Conservation (phyloP, 768 basidiomycete species). For the Lactifluus rugatus region DNA sequence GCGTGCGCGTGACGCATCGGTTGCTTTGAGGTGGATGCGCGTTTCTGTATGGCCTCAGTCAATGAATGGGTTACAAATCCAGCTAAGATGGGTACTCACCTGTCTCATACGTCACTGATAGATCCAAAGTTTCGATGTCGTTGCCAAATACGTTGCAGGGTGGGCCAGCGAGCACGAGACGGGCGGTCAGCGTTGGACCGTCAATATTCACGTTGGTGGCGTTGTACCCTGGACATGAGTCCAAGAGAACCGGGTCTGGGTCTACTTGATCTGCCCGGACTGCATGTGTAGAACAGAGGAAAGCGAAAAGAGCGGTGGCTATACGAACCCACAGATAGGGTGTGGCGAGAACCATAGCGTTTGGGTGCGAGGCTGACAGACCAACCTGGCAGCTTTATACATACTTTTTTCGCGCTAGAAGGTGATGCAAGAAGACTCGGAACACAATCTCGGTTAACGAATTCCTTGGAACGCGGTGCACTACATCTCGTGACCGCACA, state of each 20-base stretch:
- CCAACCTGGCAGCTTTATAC: too few species aligned
- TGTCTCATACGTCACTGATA: slow-evolving; percentile 52
- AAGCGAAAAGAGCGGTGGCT: background rate
- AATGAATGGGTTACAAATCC: too few species aligned
- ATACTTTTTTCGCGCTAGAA: too few species aligned
- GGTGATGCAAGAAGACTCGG: too few species aligned
- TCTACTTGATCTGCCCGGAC: slow-evolving; percentile 20
- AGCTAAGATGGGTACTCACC: slow-evolving; percentile 29
- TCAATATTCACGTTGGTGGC: slow-evolving; percentile 35
- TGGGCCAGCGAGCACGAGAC: slow-evolving; percentile 41
- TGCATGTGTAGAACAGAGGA: background rate
- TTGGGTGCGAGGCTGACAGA: too few species aligned
- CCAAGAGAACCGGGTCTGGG: slow-evolving; percentile 28
- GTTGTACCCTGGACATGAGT: slow-evolving; percentile 53
- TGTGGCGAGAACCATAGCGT: background rate
- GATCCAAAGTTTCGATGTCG: slow-evolving; percentile 38
- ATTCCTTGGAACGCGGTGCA: too few species aligned
- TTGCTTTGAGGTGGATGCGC: slow-evolving; percentile 57
- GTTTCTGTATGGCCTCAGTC: slow-evolving; percentile 24
- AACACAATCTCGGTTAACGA: too few species aligned
- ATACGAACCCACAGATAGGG: background rate
- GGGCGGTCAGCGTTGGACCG: slow-evolving; percentile 37
- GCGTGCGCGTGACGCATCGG: slow-evolving; percentile 38
- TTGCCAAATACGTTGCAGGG: slow-evolving; percentile 52
- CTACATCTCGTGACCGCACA: too few species aligned